Base-by-base conservation (phyloP, 768 basidiomycete genomes). In the Myochromella boudieri region DNA sequence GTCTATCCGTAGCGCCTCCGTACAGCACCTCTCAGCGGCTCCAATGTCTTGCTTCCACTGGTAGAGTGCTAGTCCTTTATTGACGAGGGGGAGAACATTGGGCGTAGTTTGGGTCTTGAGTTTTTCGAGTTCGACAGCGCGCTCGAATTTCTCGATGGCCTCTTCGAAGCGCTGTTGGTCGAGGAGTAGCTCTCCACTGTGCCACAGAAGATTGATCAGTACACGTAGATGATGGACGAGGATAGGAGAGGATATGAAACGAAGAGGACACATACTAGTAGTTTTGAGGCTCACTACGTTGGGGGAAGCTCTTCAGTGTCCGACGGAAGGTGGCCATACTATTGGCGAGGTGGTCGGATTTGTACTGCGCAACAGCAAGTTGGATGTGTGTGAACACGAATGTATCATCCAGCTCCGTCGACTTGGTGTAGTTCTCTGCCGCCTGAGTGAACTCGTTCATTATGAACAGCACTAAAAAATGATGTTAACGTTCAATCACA, bases 311-410 rank as follows among this genome's bases (percentile, higher is more conserved):
- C 56, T 84, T 80, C 65, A 97, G 72, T 33, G 94, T 89, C 58
- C 81, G 71, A 56, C 93, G 74, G 80, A 98, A 99, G 8, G 85
- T 89, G 12, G 85, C 88, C 90, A 95, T 93, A 60, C 87, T 87
- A 53, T 85, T 85, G 15, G 78, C 82, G 9, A 86, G 59, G 52
- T 90, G 78, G 25, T 81, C 88, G 45, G 80, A 65, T 76, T 98
- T 97, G 82, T 98, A 99, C 65, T 92, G 88, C 28, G 95, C 97
- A 18, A 98, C 97, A 1, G 95, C 97, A 43, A 92, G 79, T 62
- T 99, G 95, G 51, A 99, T 95, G 58, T 98, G 97, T 51, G 87
- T 90, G 76, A 97, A 99, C 51, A 98, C 93, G 60, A 98, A 99
- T 26, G 73, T 59, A 44, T 84, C 76, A 60, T 99, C 97, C 28